A percentile compares a stretch with the other conserved stretches of the same genome.
These are phyloP conservation scores for Pouteria glomerata DNA, from an alignment of 148 eudicot genomes.

Conservation along the genomic window DNA sequence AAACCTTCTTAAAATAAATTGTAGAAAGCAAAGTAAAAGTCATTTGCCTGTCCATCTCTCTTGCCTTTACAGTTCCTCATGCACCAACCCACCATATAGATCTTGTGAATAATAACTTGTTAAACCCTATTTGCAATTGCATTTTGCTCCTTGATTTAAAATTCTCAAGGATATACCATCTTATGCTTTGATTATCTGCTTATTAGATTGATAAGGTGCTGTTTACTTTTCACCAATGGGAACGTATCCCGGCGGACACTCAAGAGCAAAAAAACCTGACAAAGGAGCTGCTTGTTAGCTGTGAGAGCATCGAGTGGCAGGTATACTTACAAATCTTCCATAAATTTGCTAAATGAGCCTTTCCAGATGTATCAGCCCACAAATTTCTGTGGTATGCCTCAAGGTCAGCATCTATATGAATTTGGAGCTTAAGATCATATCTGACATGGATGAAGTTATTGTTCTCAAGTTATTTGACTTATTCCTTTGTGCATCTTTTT, in stretches of 20 bases:
- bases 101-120: not conserved
- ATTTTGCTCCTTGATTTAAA: not conserved
- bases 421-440: not conserved
- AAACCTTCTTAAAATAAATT: no score
- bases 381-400: not conserved
- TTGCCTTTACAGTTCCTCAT: not conserved
- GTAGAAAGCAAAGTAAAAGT: no score
- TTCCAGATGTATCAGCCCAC: not conserved
- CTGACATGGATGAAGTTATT: not conserved
- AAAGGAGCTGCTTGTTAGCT: slow-evolving; percentile 50
- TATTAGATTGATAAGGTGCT: slow-evolving; percentile 76
- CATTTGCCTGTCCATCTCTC: not conserved
- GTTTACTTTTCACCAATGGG: slow-evolving; percentile 71
- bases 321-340: slow-evolving; percentile 28
- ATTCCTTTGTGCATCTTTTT: not conserved
- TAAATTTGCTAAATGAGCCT: not conserved
- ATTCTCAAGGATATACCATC: not conserved
- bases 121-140: not conserved
- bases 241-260: slow-evolving; percentile 37
- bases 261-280: slow-evolving; percentile 43
- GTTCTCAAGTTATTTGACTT: no score
- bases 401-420: not conserved
- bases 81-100: not conserved
- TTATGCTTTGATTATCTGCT: slow-evolving; percentile 5
- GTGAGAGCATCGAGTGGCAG: slow-evolving; percentile 96